Evolutionary conservation across 306 rosid genomes (phyloP), one percentile per base, ranked within the genome.

Genomic region (Rosa persica): DNA sequence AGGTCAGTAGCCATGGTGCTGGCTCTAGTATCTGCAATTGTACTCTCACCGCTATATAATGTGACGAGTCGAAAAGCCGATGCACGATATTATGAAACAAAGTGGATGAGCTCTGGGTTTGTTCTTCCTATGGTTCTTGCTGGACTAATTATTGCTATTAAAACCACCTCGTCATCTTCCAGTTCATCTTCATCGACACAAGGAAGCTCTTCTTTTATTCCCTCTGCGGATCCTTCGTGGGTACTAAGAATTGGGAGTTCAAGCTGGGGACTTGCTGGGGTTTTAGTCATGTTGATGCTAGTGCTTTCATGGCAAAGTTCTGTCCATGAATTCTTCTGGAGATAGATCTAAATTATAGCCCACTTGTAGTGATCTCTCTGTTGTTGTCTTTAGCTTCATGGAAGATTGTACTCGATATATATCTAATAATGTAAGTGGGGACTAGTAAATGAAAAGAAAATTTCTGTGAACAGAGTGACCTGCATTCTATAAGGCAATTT

Each of bases 171-270:
- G n/a, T 84, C 90, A 34, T 81, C 96, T 30, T 76, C 83, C 19
- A 49, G 70, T 43, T 72, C 87, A 8, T 10, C 40, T 23, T 82
- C 83, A 5, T 38, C 84, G 5, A n/a, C 57, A 40, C 78, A 0
- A 86, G 43, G 86, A 81, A 62, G 75, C 1, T 61, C 67, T 47
- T 85, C 93, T 3, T 64, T 77, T 42, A 17, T 83, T 67, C 88
- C 81, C 3, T 86, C 90, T 81, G 85, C 90, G 23, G 89, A 93
- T 27, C 90, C 97, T 72, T 93, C 93, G 0, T 87, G 91, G 93
- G 90, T 93, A 3, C 86, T 91, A 74, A 90, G 89, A 84, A 89
- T 90, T 46, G 94, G 98, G 85, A 85, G 89, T 65, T 85, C 96
- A 1, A 86, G 94, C 48, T 91, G 90, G 93, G 98, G 98, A 0